Base-by-base conservation (phyloP, 257 asterid species). In the Solanum habrochaites region DNA sequence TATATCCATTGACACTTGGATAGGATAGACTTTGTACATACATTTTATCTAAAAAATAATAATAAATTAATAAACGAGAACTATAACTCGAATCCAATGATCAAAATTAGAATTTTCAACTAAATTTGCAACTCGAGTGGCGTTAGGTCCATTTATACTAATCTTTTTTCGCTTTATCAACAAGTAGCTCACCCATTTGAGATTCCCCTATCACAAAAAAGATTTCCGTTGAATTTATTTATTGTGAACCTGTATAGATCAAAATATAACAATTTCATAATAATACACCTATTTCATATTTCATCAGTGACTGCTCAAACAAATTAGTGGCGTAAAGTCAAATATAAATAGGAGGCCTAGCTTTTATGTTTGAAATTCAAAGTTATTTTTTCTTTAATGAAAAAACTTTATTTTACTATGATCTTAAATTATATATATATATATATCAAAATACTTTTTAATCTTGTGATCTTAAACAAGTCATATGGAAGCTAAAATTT, bases 201-300 rank as follows among this genome's bases (percentile, higher is more conserved):
- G 98, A 90, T 81, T 96, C 96, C 21, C 94, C 99, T 88, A 97
- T 99, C 87, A 97, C 92, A 86, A 97, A 97, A 35, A 94, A 89
- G 0, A 87, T 93, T 97, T 60, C 95, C 94, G 21, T 91, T 94
- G 88, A 92, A 89, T 93, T 92, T 96, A 93, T 96, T 93, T 96
- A 93, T 96, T 93, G 64, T 94, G 98, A 47, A 97, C 98, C 92
- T 82, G 80, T 62, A 31, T 66, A 75, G 12, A n/a, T 49, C 49
- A 16, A 52, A 52, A 52, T 6, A 52, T 52, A 16, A 52, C 2
- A 52, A 16, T 1, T 52, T 52, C 40, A 78, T 12, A n/a, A 42
- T 27, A n/a, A 77, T 32, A 42, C 21, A 77, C 62, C 4, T 43
- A 25, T 75, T 42, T 15, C 83, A 75, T 40, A 42, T 21, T 16